Conservation (phyloP, 1,284 basidiomycete species). For the Malassezia furfur region DNA sequence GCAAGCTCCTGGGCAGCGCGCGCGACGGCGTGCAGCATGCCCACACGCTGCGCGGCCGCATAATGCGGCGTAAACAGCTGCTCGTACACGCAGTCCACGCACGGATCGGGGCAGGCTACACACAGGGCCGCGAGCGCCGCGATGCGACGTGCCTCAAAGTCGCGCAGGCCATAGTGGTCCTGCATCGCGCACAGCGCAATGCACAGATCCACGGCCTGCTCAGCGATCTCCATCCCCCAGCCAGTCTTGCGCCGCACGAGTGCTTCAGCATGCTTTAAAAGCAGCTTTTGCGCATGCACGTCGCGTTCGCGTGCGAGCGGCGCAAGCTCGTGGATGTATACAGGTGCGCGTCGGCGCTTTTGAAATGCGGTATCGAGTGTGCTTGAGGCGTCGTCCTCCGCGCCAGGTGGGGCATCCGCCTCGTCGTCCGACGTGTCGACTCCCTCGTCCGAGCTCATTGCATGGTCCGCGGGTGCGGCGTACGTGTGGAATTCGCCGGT, state of each 20-base stretch:
- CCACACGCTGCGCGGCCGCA: conserved; percentile 69
- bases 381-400: conserved; percentile 64
- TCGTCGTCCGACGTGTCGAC: neutral
- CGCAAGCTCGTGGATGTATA: conserved; percentile 48
- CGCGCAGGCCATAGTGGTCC: conserved; percentile 70
- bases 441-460: neutral
- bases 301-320: conserved; percentile 38
- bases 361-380: conserved; percentile 52
- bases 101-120: conserved; percentile 63
- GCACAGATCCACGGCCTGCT: conserved; percentile 74
- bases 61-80: conserved; percentile 89
- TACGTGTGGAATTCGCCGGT: neutral
- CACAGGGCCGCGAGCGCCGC: conserved; percentile 68
- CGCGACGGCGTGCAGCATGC: conserved; percentile 74
- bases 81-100: conserved; percentile 63
- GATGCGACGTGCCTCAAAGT: conserved; percentile 69
- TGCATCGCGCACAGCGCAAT: conserved; percentile 66
- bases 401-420: conserved; percentile 53
- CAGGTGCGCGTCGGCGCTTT: conserved; percentile 32
- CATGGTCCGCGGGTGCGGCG: neutral
- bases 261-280: conserved; percentile 22
- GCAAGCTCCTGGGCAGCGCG: conserved; percentile 76
- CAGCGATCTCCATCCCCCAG: conserved; percentile 48
- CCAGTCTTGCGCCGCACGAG: conserved; percentile 30
- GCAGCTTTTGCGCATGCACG: conserved; percentile 18